Evolutionary conservation across 2,329 filamentous ascomycete species (phyloP).

Genomic region (Penicillium sp.): DNA sequence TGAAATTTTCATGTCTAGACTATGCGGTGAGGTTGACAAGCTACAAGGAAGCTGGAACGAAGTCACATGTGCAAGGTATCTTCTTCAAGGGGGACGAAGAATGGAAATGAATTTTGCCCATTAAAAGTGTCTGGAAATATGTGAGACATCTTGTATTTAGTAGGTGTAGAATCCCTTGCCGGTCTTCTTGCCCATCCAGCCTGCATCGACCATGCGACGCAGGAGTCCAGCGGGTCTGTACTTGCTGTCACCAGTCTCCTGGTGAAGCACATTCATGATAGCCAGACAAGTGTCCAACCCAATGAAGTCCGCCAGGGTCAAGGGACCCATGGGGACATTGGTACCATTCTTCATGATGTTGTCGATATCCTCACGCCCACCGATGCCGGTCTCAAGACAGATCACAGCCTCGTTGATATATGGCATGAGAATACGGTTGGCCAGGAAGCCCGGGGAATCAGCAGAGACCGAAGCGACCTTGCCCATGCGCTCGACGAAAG

Average conservation of each 20-base stretch:
- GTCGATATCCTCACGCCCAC: conserved; percentile 85
- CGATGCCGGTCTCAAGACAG: conserved; percentile 89
- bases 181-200: conserved; percentile 95
- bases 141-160: conserved; percentile 28
- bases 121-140: no score
- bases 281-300: conserved; percentile 91
- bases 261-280: conserved; percentile 92
- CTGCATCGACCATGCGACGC: conserved; percentile 93
- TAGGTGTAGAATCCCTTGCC: conserved; percentile 96
- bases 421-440: conserved; percentile 96
- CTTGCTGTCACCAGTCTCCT: conserved; percentile 90
- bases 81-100: no score
- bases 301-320: conserved; percentile 93
- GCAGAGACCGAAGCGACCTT: conserved; percentile 84
- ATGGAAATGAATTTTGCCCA: no score
- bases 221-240: conserved; percentile 85
- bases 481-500: conserved; percentile 85
- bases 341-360: conserved; percentile 99
- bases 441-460: conserved; percentile 88
- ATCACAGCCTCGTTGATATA: conserved; percentile 99
- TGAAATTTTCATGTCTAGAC: no score
- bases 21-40: no score
- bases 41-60: no score
- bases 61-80: no score
- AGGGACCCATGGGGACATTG: conserved; percentile 94